Evolutionary conservation across 495 filamentous ascomycete genomes (phyloP), one percentile per base, ranked within the genome.

Genomic region (Talaromyces trachyspermus): DNA sequence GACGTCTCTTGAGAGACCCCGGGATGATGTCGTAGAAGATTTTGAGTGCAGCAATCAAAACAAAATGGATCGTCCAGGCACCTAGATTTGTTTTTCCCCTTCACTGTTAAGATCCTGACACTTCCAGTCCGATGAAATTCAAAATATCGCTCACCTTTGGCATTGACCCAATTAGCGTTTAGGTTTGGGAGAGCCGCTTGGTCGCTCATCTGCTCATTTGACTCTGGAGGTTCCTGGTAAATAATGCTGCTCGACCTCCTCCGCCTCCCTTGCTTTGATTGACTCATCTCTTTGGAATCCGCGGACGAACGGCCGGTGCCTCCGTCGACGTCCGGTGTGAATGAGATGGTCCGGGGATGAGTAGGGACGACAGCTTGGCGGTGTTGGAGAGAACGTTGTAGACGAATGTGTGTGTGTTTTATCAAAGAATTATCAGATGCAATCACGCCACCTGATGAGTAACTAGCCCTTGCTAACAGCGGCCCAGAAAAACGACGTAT

Each of bases 151-250:
- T 60, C 70, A 97, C 92, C 92, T 76, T 98, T 98, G 52, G 88
- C 87, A 69, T 98, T 95, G 52, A 96, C 92, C 92, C 92, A 98
- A 67, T 95, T 84, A 54, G 92, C 88, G 72, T 98, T 98, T 62
- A 96, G 65, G 57, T 98, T 98, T 24, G 92, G 92, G 51, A 96
- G 68, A 10, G 88, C 88, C 22, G 88, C 83, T 77, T 98, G 92
- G 65, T 98, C 92, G 54, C 86, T 95, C 63, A 89, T 81, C 60
- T 95, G 91, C 72, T 97, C 91, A 65, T 95, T 78, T 49, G 88
- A 90, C 69, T 97, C 91, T 43, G 80, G 77, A 29, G 91, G 91
- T 64, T 97, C 91, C 58, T 89, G 88, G 68, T 97, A 97, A 64
- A 95, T 85, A 64, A 97, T 75, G 65, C 90, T 95, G 72, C 90